Evolutionary conservation across 2,329 filamentous ascomycete species (phyloP).

Genomic region (Cladophialophora bantiana): DNA sequence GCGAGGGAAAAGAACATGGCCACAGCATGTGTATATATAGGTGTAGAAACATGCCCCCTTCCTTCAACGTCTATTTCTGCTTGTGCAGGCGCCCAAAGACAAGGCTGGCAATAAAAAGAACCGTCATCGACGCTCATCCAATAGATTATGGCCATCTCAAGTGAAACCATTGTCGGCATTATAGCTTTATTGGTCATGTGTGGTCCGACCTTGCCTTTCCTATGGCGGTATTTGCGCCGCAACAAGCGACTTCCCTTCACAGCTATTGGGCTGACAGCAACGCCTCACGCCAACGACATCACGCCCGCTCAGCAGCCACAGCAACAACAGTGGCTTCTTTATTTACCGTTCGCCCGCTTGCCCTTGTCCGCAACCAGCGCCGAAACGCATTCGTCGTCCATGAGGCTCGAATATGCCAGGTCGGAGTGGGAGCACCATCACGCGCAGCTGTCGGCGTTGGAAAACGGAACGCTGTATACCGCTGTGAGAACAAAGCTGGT

Average conservation of each 20-base stretch:
- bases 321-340: too few relatives aligned
- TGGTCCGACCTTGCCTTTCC: neutral
- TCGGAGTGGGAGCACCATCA: neutral
- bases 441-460: neutral
- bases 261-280: too few relatives aligned
- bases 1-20: too few relatives aligned
- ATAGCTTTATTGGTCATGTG: neutral
- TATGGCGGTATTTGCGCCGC: neutral
- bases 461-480: neutral
- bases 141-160: neutral
- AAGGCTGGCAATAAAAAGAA: neutral
- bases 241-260: neutral
- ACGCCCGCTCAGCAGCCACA: too few relatives aligned
- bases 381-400: neutral
- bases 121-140: neutral
- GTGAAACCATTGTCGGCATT: neutral
- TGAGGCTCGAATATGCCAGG: neutral
- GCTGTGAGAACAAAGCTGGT: neutral
- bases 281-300: too few relatives aligned
- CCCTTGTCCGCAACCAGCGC: too few relatives aligned
- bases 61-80: too few relatives aligned
- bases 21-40: too few relatives aligned
- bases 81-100: too few relatives aligned
- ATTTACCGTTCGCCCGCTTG: neutral
- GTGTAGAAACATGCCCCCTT: too few relatives aligned